phyloP scores from a whole-genome alignment of 805 yeast species.

The Cyberlindnera mississippiensis region DNA sequence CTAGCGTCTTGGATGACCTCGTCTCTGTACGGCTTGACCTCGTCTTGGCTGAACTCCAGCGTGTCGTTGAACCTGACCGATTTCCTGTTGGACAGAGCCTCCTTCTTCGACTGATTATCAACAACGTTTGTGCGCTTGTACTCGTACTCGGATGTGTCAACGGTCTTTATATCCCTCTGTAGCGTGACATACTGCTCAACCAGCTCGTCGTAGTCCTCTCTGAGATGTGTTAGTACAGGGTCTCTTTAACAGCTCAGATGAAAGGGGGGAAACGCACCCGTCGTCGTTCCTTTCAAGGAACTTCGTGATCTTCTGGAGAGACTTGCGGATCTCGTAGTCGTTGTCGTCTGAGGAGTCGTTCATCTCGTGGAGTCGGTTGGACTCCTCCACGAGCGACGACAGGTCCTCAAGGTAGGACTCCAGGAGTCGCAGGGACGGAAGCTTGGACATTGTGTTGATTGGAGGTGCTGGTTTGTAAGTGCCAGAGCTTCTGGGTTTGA shows the following conservation, averaged over 20 bases:
- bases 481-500: background rate
- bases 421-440: conserved; percentile 22
- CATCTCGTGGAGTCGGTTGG: conserved; percentile 17
- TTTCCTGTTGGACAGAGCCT: conserved; percentile 17
- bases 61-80: conserved; percentile 29
- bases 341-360: conserved; percentile 17
- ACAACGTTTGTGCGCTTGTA: conserved; percentile 15
- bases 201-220: conserved; percentile 26
- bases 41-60: conserved; percentile 15
- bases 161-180: conserved; percentile 9
- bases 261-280: conserved; percentile 14
- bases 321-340: conserved; percentile 24
- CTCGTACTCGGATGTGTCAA: conserved; percentile 18
- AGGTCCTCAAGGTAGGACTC: conserved; percentile 29
- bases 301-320: conserved; percentile 20
- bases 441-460: conserved; percentile 15
- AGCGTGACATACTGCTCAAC: conserved; percentile 20
- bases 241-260: background rate
- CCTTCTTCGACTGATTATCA: conserved; percentile 6
- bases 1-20: conserved; percentile 12
- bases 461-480: background rate
- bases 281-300: conserved; percentile 28
- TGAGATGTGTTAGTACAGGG: conserved; percentile 9
- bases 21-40: conserved; percentile 24
- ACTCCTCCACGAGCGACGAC: conserved; percentile 22